Conservation (phyloP, 129 eudicot genomes). For the Flaveria brownii region DNA sequence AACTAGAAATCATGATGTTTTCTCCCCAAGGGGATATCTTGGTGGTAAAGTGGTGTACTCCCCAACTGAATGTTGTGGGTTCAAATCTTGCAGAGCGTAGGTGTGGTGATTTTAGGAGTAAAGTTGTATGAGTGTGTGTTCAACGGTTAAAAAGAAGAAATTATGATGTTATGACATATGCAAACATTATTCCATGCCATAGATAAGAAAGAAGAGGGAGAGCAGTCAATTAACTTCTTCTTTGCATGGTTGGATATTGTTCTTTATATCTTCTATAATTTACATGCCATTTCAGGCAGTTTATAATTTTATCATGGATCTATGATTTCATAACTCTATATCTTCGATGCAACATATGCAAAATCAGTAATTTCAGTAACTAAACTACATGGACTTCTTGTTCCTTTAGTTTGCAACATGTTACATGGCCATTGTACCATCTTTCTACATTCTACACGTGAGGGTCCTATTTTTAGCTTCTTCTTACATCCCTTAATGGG, state of each 20-base stretch:
- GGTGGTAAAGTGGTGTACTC: too few relatives aligned
- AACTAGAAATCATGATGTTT: not conserved
- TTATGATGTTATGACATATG: not conserved
- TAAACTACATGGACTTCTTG: constrained; percentile 5
- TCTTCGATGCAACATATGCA: constrained; percentile 20
- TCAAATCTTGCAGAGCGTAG: too few relatives aligned
- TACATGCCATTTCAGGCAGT: not conserved
- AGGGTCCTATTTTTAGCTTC: constrained; percentile 1
- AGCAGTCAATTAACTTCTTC: not conserved
- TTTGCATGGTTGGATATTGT: constrained; percentile 17
- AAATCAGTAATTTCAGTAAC: not conserved
- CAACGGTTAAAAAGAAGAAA: not conserved
- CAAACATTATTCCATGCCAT: not conserved
- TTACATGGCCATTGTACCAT: not conserved
- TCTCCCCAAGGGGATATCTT: too few relatives aligned
- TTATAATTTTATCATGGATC: not conserved
- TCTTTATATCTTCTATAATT: not conserved
- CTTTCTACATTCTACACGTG: not conserved
- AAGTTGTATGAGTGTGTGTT: too few relatives aligned
- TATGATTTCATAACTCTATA: constrained; percentile 9
- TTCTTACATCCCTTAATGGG: not conserved
- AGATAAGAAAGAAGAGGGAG: not conserved
- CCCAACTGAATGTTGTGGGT: too few relatives aligned
- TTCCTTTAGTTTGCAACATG: constrained; percentile 8
- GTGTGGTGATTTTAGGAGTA: too few relatives aligned